Evolutionary conservation across 768 basidiomycete genomes (phyloP).

Genomic region (Termitomyces sp.): DNA sequence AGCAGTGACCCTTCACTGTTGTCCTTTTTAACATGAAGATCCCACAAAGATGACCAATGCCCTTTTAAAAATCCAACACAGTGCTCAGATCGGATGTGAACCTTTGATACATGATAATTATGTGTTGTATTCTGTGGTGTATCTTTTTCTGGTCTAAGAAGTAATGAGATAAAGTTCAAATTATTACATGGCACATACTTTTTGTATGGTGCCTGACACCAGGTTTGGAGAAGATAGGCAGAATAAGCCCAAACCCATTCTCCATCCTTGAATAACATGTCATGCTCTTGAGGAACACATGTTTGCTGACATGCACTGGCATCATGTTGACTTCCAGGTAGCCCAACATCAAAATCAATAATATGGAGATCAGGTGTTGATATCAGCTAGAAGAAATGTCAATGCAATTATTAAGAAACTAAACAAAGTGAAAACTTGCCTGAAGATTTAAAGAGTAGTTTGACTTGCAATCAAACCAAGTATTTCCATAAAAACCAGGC

Average conservation of each 20-base stretch:
- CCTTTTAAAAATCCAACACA: slow-evolving; percentile 28
- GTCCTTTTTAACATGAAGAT: slow-evolving; percentile 22
- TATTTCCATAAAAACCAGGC: slow-evolving; percentile 30
- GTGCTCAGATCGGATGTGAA: slow-evolving; percentile 29
- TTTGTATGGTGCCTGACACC: slow-evolving; percentile 24
- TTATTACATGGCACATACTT: not conserved
- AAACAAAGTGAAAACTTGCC: not conserved
- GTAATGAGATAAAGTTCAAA: not conserved
- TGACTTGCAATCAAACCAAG: slow-evolving; percentile 34
- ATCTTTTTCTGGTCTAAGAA: slow-evolving; percentile 15
- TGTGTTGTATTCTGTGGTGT: slow-evolving; percentile 13
- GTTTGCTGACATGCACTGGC: slow-evolving; percentile 27
- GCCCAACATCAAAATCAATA: slow-evolving; percentile 26
- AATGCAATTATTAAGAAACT: not conserved
- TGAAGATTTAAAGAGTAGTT: slow-evolving; percentile 33
- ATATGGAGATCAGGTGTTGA: slow-evolving; percentile 20
- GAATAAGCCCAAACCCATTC: slow-evolving; percentile 29
- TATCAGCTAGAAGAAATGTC: slow-evolving; percentile 9
- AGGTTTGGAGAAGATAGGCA: slow-evolving; percentile 23
- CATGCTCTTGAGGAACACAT: slow-evolving; percentile 17
- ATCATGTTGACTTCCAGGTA: slow-evolving; percentile 31
- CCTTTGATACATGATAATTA: slow-evolving; percentile 24
- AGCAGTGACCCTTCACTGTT: slow-evolving; percentile 19
- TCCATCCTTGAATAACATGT: slow-evolving; percentile 9
- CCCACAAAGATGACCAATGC: slow-evolving; percentile 21